These are phyloP conservation scores for Cercospora beticola DNA, from an alignment of 2,329 filamentous ascomycete genomes.

Conservation along the genomic window DNA sequence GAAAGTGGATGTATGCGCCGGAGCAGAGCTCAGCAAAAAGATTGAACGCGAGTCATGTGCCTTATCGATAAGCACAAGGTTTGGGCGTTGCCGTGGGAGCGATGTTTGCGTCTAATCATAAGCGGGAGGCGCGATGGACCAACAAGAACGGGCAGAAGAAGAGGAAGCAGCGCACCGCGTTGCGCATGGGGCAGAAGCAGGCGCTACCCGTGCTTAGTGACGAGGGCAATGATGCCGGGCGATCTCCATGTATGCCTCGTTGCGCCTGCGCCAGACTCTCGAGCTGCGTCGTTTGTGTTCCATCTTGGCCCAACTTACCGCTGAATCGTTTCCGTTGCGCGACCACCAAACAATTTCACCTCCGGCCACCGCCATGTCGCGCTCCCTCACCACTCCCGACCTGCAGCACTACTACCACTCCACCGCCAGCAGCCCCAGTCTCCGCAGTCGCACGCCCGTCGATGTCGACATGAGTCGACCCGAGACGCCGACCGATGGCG, in stretches of 20 bases:
- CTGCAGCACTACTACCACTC: slow-evolving; percentile 30
- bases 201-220: neutral
- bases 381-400: slow-evolving; percentile 13
- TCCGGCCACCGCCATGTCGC: slow-evolving; percentile 1
- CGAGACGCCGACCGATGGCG: slow-evolving; percentile 39
- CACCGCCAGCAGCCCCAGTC: slow-evolving; percentile 46
- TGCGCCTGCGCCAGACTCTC: slow-evolving; percentile 18
- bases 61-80: neutral
- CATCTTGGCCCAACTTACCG: slow-evolving; percentile 16
- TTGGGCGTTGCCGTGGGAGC: neutral
- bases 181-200: slow-evolving; percentile 6
- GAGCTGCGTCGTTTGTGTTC: slow-evolving; percentile 19
- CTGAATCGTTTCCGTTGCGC: slow-evolving; percentile 1
- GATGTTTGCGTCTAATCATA: slow-evolving; percentile 1
- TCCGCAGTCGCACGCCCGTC: slow-evolving; percentile 44
- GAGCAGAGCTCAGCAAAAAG: neutral
- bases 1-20: neutral
- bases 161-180: neutral
- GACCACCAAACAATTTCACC: slow-evolving; percentile 5
- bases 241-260: slow-evolving; percentile 21
- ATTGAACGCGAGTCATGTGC: neutral
- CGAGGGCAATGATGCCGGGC: neutral
- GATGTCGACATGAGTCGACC: slow-evolving; percentile 35
- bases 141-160: slow-evolving; percentile 1
- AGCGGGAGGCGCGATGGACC: neutral